phyloP scores from a whole-genome alignment of 2,329 filamentous ascomycete genomes.

The Penicillium sp. region DNA sequence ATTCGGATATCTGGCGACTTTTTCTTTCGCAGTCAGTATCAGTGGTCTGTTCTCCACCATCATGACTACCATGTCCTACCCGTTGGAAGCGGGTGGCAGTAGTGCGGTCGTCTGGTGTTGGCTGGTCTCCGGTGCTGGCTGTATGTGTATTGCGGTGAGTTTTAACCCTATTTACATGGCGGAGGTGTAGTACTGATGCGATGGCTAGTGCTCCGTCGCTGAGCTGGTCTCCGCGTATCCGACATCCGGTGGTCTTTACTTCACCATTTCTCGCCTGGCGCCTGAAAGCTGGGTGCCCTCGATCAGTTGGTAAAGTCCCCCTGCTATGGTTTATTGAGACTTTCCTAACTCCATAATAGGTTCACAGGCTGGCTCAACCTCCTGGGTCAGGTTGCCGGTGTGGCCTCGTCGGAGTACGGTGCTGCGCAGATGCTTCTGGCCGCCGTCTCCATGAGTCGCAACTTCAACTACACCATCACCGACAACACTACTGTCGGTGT shows the following conservation, averaged over 20 bases:
- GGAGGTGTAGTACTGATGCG: neutral
- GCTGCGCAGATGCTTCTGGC: slow-evolving; percentile 55
- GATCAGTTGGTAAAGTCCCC: slow-evolving; percentile 42
- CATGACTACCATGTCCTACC: slow-evolving; percentile 54
- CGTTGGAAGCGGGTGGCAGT: slow-evolving; percentile 52
- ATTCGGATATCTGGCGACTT: slow-evolving; percentile 55
- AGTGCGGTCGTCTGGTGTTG: slow-evolving; percentile 56
- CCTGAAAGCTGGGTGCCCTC: slow-evolving; percentile 47
- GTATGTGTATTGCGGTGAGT: slow-evolving; percentile 50
- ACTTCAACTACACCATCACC: slow-evolving; percentile 48
- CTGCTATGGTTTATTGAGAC: no score
- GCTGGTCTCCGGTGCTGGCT: slow-evolving; percentile 54
- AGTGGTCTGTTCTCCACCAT: slow-evolving; percentile 54
- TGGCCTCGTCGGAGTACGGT: slow-evolving; percentile 56
- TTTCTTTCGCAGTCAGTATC: slow-evolving; percentile 58
- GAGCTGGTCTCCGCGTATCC: slow-evolving; percentile 57
- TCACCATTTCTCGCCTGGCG: slow-evolving; percentile 53
- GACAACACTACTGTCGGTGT: slow-evolving; percentile 49
- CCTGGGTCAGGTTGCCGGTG: slow-evolving; percentile 51
- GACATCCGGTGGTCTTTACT: slow-evolving; percentile 54
- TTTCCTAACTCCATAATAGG: neutral
- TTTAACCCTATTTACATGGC: neutral
- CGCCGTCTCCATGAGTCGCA: slow-evolving; percentile 50
- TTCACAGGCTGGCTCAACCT: slow-evolving; percentile 50
- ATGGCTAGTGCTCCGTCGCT: slow-evolving; percentile 44